Evolutionary conservation across 345 rosid species (phyloP).

Genomic region (Eucalyptus polyanthemos): DNA sequence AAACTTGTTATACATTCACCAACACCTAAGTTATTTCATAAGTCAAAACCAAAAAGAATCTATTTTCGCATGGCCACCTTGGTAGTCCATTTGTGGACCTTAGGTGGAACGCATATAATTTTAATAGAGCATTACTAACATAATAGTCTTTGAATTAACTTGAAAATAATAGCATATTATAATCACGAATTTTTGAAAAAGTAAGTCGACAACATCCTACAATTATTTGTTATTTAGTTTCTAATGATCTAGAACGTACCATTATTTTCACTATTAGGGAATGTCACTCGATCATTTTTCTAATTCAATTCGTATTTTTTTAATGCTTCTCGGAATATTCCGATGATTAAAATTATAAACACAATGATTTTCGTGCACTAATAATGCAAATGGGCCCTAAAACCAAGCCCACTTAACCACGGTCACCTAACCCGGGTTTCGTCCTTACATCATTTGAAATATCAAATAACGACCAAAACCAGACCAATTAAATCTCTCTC

Average conservation of each 20-base stretch:
- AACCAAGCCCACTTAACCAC: background rate
- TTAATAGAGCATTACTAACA: too few species aligned
- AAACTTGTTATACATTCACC: background rate
- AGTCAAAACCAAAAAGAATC: background rate
- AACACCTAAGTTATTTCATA: background rate
- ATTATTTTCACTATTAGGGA: too few species aligned
- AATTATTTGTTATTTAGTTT: too few species aligned
- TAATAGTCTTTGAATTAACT: too few species aligned
- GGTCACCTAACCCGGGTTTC: background rate
- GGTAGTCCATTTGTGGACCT: background rate
- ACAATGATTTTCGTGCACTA: background rate
- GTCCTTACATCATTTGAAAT: background rate
- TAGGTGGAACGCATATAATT: background rate
- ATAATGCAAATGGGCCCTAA: background rate
- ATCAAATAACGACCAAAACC: background rate
- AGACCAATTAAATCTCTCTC: background rate
- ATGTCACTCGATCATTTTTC: too few species aligned
- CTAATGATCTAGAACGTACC: too few species aligned
- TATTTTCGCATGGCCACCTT: background rate
- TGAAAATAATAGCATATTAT: too few species aligned
- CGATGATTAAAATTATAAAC: background rate
- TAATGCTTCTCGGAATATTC: background rate
- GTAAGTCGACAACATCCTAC: rapidly evolving
- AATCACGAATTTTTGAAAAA: rapidly evolving
- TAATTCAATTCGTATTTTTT: background rate